These are phyloP conservation scores for Golubevia sp. DNA, from an alignment of 1,284 basidiomycete genomes.

Conservation along the genomic window DNA sequence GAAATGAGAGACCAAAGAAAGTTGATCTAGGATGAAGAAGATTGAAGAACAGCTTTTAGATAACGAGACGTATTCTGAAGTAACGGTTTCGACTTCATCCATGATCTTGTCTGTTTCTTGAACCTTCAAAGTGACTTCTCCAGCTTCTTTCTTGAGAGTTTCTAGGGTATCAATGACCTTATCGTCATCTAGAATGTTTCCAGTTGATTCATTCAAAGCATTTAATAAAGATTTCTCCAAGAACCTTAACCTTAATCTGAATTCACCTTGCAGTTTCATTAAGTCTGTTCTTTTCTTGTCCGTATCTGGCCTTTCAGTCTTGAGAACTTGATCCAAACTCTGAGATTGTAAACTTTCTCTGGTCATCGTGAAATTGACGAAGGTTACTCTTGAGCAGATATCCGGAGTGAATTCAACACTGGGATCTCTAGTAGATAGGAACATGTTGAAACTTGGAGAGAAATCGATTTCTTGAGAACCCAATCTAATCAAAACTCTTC, in stretches of 20 bases:
- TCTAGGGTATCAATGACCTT: constrained; percentile 59
- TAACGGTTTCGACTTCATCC: constrained; percentile 48
- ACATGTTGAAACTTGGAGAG: constrained; percentile 56
- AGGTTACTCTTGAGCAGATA: constrained; percentile 54
- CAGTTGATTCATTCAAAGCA: constrained; percentile 57
- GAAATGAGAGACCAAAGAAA: constrained; percentile 50
- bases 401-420: constrained; percentile 49
- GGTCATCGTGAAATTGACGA: constrained; percentile 61
- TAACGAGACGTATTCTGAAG: constrained; percentile 48
- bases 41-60: constrained; percentile 55
- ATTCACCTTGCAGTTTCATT: constrained; percentile 57
- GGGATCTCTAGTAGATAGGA: constrained; percentile 51
- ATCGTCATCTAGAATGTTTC: constrained; percentile 59
- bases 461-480: constrained; percentile 59
- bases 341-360: constrained; percentile 53
- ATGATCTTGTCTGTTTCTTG: constrained; percentile 52
- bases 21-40: constrained; percentile 55
- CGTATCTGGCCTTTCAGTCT: constrained; percentile 52
- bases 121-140: constrained; percentile 50
- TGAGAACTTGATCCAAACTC: constrained; percentile 50
- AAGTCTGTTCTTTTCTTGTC: constrained; percentile 56
- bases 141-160: constrained; percentile 59
- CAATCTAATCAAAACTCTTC: constrained; percentile 55
- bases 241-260: constrained; percentile 49
- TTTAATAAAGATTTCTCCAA: constrained; percentile 53